Evolutionary conservation across 257 asterid species (phyloP).

Genomic region (Jaltomata sinuosa): DNA sequence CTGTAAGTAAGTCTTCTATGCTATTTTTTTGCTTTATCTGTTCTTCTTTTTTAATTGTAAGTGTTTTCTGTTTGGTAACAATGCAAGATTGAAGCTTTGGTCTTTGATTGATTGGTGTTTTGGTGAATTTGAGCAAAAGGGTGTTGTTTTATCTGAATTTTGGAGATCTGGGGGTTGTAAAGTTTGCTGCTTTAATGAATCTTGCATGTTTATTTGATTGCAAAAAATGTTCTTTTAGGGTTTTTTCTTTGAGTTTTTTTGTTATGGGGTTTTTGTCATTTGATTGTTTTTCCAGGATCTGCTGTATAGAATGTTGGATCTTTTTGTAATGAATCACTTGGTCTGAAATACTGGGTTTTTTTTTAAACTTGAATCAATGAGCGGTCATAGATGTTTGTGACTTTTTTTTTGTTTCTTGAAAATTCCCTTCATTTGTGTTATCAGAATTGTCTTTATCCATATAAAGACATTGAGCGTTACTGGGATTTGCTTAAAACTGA

Average conservation of each 20-base stretch:
- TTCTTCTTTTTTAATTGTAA: constrained; percentile 5
- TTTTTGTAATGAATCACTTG: constrained; percentile 9
- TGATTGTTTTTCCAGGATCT: background rate
- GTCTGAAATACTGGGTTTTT: background rate
- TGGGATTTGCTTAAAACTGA: background rate
- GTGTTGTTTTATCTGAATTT: constrained; percentile 54
- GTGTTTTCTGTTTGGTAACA: constrained; percentile 1
- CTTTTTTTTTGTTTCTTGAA: background rate
- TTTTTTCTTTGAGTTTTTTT: background rate
- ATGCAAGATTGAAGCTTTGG: constrained; percentile 36
- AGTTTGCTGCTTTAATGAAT: constrained; percentile 6
- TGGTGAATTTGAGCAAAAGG: constrained; percentile 17
- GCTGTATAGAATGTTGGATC: constrained; percentile 12
- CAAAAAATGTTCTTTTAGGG: constrained; percentile 11
- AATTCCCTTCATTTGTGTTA: constrained; percentile 3
- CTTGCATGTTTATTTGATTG: constrained; percentile 27
- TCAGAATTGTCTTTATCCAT: background rate
- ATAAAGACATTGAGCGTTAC: background rate
- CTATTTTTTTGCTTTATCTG: constrained; percentile 38
- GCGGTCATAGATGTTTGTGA: constrained; percentile 5
- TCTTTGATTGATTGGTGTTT: constrained; percentile 16
- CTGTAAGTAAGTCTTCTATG: too few species aligned
- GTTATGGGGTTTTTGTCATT: background rate
- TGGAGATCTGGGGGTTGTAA: constrained; percentile 41
- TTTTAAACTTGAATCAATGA: constrained; percentile 7